phyloP scores from a whole-genome alignment of 805 yeast species.

The Kockiozyma suomiensis region DNA sequence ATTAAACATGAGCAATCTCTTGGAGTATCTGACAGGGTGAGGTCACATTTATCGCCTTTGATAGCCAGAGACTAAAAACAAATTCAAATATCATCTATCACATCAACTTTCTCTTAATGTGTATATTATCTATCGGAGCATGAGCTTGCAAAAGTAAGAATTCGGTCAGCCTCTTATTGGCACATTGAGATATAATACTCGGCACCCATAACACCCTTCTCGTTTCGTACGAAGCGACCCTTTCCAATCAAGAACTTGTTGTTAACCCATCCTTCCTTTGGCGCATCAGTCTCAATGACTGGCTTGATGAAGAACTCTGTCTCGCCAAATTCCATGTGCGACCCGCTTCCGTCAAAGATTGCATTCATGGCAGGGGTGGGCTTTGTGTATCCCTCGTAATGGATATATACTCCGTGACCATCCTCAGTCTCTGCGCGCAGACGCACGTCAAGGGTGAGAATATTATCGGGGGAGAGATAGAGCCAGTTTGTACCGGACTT shows the following conservation, averaged over 20 bases:
- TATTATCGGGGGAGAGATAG: conserved; percentile 20
- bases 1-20: no score
- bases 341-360: conserved; percentile 26
- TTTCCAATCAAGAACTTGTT: conserved; percentile 56
- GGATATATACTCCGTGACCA: conserved; percentile 30
- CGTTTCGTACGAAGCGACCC: conserved; percentile 60
- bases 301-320: conserved; percentile 46
- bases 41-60: no score
- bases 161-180: conserved; percentile 2
- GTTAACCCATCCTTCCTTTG: conserved; percentile 52
- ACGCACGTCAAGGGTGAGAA: conserved; percentile 30
- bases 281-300: conserved; percentile 49
- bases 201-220: conserved; percentile 51
- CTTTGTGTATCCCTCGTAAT: conserved; percentile 28
- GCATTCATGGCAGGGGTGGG: conserved; percentile 31
- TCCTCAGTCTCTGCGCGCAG: conserved; percentile 29
- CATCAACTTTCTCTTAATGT: no score
- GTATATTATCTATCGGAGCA: no score
- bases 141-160: no score
- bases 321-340: conserved; percentile 31
- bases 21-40: no score
- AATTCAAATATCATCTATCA: no score
- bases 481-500: conserved; percentile 32
- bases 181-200: conserved; percentile 56
- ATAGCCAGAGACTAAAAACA: no score